Conservation (phyloP, 352 stramenopile species). For the Blastocystis sp. region DNA sequence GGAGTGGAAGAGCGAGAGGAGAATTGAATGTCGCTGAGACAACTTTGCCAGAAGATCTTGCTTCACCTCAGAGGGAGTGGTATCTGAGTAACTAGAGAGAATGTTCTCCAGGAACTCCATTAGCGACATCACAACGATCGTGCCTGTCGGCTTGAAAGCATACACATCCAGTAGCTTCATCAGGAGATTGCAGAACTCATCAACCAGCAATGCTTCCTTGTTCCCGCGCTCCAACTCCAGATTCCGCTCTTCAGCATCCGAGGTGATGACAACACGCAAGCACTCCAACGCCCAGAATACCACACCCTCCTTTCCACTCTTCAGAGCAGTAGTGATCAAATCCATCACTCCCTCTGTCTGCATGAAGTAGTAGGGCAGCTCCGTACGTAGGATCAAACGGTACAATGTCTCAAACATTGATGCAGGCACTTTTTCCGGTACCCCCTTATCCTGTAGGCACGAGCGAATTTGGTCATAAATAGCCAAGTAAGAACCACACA, state of each 20-base stretch:
- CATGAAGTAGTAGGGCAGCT: conserved; percentile 76
- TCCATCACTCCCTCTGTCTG: conserved; percentile 74
- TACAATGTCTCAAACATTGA: conserved; percentile 76
- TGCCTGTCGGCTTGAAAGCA: conserved; percentile 69
- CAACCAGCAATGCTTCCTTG: conserved; percentile 68
- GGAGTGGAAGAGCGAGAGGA: conserved; percentile 81
- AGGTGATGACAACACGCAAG: conserved; percentile 46
- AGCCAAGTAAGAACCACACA: conserved; percentile 72
- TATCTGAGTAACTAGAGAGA: conserved; percentile 78
- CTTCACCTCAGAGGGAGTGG: conserved; percentile 72
- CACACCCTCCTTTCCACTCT: conserved; percentile 75
- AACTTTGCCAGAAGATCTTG: conserved; percentile 64
- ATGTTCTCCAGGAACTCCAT: conserved; percentile 81
- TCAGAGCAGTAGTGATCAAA: conserved; percentile 72
- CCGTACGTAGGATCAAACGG: conserved; percentile 76
- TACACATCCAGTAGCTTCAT: conserved; percentile 68
- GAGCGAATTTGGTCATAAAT: conserved; percentile 76
- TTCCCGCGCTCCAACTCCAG: conserved; percentile 64
- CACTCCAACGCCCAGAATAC: conserved; percentile 71
- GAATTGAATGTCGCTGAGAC: conserved; percentile 69
- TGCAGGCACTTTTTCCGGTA: conserved; percentile 70
- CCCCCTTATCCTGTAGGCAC: conserved; percentile 70
- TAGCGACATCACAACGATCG: conserved; percentile 80
- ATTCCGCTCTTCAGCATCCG: conserved; percentile 66
- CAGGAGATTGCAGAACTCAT: conserved; percentile 63